phyloP scores from a whole-genome alignment of 106 monocot species.

The Gastrodia elata region DNA sequence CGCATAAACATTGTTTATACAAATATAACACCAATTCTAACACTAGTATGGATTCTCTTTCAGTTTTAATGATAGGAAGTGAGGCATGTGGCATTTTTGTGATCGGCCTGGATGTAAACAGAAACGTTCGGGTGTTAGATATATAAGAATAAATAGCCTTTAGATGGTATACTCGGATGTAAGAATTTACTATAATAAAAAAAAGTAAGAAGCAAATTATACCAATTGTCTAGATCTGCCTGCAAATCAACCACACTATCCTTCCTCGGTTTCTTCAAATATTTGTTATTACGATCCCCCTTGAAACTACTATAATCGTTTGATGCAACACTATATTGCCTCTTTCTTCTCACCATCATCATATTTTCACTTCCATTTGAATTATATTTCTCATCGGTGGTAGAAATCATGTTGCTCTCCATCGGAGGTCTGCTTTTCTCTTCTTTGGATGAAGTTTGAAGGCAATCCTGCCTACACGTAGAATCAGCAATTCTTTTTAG shows the following conservation, averaged over 20 bases:
- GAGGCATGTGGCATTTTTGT: neutral
- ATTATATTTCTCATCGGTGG: neutral
- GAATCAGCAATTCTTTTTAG: conserved; percentile 23
- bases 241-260: conserved; percentile 7
- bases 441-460: neutral
- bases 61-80: neutral
- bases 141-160: neutral
- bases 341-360: conserved; percentile 26
- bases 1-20: neutral
- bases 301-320: conserved; percentile 15
- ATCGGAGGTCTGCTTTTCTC: neutral
- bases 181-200: neutral
- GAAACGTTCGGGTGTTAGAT: neutral
- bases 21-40: no score
- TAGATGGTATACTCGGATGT: neutral
- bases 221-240: conserved; percentile 20
- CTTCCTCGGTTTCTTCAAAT: conserved; percentile 24
- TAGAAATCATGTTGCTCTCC: conserved; percentile 9
- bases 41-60: no score
- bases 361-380: conserved; percentile 4
- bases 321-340: conserved; percentile 15
- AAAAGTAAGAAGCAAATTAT: neutral
- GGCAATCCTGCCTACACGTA: conserved; percentile 1
- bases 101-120: neutral
- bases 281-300: conserved; percentile 15